Conservation (phyloP, 106 monocot genomes). For the Dendrobium nobile region DNA sequence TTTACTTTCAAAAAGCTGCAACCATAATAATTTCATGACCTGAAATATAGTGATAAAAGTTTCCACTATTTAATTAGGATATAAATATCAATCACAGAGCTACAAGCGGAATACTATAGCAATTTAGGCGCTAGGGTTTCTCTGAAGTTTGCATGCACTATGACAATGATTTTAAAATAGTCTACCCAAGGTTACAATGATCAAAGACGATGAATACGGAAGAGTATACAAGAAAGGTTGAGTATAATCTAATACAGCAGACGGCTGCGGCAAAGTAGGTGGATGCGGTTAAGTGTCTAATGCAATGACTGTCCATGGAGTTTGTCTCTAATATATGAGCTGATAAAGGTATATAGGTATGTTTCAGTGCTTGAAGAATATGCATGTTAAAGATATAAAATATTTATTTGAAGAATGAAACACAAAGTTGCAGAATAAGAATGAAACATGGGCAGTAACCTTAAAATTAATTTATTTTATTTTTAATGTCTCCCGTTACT, state of each 20-base stretch:
- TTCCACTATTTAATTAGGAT: no score
- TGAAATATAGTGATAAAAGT: no score
- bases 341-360: neutral
- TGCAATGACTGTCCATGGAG: neutral
- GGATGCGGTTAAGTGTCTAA: neutral
- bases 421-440: neutral
- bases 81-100: neutral
- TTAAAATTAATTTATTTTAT: neutral
- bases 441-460: neutral
- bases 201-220: no score
- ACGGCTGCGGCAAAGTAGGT: no score
- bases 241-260: no score
- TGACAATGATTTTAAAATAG: no score
- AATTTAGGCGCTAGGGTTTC: no score
- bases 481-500: no score
- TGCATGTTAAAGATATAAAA: neutral
- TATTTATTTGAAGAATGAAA: neutral
- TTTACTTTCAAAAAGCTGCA: neutral
- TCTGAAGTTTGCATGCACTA: no score
- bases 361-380: neutral
- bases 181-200: no score
- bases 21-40: neutral
- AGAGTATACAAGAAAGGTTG: no score
- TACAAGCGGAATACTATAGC: no score
- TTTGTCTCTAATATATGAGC: neutral